phyloP scores from a whole-genome alignment of 2,329 filamentous ascomycete genomes.

The Stemphylium vesicarium region DNA sequence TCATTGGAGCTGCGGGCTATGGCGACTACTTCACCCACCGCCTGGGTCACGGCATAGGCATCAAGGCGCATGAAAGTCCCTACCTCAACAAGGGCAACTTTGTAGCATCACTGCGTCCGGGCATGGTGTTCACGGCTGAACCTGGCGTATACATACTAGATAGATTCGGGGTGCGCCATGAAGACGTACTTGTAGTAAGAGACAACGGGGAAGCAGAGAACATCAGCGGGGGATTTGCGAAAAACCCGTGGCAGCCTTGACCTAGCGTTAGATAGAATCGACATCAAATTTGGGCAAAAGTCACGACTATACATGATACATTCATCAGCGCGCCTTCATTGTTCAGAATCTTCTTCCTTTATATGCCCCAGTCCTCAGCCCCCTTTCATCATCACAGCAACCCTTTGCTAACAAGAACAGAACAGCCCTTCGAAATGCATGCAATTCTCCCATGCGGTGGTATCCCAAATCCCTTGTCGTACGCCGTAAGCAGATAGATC shows the following conservation, averaged over 20 bases:
- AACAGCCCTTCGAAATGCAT: slow-evolving; percentile 1
- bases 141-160: slow-evolving; percentile 67
- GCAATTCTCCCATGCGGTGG: slow-evolving; percentile 21
- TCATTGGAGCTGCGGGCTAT: slow-evolving; percentile 66
- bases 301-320: neutral
- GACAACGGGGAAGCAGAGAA: slow-evolving; percentile 61
- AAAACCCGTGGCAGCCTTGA: slow-evolving; percentile 61
- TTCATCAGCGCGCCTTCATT: neutral
- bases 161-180: slow-evolving; percentile 67
- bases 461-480: slow-evolving; percentile 21
- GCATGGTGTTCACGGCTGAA: slow-evolving; percentile 70
- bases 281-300: neutral
- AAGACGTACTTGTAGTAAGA: slow-evolving; percentile 66
- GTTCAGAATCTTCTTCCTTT: neutral
- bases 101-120: slow-evolving; percentile 54
- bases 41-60: slow-evolving; percentile 69
- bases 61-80: slow-evolving; percentile 70
- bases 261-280: neutral
- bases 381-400: neutral
- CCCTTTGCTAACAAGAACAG: neutral
- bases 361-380: neutral
- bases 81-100: slow-evolving; percentile 69
- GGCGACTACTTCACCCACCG: slow-evolving; percentile 66
- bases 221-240: slow-evolving; percentile 61
- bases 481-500: slow-evolving; percentile 22